These are phyloP conservation scores for Ehretia macrophylla DNA, from an alignment of 257 asterid genomes.

Conservation along the genomic window DNA sequence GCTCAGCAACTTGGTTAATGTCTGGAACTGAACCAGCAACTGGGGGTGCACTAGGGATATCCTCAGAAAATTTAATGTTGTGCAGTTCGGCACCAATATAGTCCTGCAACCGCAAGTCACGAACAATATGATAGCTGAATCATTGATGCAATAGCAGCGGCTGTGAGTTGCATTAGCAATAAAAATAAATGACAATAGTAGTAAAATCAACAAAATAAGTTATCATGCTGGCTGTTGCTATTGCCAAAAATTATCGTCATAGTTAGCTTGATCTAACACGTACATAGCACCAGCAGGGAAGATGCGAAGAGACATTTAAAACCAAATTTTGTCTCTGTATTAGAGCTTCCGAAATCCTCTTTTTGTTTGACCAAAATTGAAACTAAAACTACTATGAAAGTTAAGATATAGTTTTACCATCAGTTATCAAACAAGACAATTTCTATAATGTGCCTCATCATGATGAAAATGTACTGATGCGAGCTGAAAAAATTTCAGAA, in stretches of 20 bases:
- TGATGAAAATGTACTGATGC: too few relatives aligned
- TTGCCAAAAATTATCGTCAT: too few relatives aligned
- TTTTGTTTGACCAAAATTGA: too few relatives aligned
- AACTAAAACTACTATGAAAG: too few relatives aligned
- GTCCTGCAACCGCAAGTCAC: constrained; percentile 25
- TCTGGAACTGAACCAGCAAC: constrained; percentile 28
- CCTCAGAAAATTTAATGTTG: constrained; percentile 22
- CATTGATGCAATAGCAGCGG: background rate
- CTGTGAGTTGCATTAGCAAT: background rate
- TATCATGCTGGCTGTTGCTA: background rate
- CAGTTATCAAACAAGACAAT: too few relatives aligned
- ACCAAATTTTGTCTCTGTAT: too few relatives aligned
- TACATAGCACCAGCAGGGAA: background rate
- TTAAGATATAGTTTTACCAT: too few relatives aligned
- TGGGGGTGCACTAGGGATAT: constrained; percentile 96
- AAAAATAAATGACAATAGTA: too few relatives aligned
- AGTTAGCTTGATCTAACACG: too few relatives aligned
- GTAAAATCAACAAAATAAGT: background rate
- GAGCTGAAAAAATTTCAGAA: too few relatives aligned
- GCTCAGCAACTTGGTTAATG: constrained; percentile 33
- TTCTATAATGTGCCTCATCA: too few relatives aligned
- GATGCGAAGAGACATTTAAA: background rate
- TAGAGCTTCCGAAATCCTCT: too few relatives aligned
- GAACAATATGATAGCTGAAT: constrained; percentile 2
- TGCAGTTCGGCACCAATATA: constrained; percentile 20